Conservation (phyloP, 176 grass and related monocot genomes). For the Oryza glumipatula region DNA sequence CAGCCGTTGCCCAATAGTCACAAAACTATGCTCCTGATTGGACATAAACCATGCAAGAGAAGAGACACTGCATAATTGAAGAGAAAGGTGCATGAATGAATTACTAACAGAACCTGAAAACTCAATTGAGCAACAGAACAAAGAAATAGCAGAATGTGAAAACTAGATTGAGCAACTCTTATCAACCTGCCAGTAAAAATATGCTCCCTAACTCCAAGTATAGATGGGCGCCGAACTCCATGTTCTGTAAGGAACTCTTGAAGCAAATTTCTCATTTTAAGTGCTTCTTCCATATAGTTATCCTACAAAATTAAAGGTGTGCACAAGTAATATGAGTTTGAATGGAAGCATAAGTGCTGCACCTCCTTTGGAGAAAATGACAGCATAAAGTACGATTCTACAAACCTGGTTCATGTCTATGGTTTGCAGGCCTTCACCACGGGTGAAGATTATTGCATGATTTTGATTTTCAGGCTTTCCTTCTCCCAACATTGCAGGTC, state of each 20-base stretch:
- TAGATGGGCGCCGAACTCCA: constrained; percentile 74
- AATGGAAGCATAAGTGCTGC: background rate
- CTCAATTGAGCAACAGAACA: constrained; percentile 34
- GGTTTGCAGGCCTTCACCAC: constrained; percentile 92
- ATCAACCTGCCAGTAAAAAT: constrained; percentile 95
- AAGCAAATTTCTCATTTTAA: constrained; percentile 98
- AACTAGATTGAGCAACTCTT: constrained; percentile 23
- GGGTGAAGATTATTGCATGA: constrained; percentile 95
- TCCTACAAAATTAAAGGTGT: constrained; percentile 60
- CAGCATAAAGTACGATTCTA: constrained; percentile 36
- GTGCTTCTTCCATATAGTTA: constrained; percentile 96
- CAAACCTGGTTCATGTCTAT: constrained; percentile 98
- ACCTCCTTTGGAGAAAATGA: constrained; percentile 18
- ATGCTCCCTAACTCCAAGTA: constrained; percentile 96
- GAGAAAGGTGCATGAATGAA: constrained; percentile 37
- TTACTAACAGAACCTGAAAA: constrained; percentile 32
- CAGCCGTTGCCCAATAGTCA: constrained; percentile 89
- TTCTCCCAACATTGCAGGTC: constrained; percentile 86
- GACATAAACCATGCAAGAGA: constrained; percentile 99
- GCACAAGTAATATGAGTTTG: constrained; percentile 34
- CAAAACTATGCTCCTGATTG: constrained; percentile 97
- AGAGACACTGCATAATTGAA: constrained; percentile 74
- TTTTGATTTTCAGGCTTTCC: constrained; percentile 99
- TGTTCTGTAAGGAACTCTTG: constrained; percentile 84
- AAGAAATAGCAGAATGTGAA: constrained; percentile 29